phyloP scores from a whole-genome alignment of 2,329 filamentous ascomycete genomes.

The Colletotrichum caudatum region DNA sequence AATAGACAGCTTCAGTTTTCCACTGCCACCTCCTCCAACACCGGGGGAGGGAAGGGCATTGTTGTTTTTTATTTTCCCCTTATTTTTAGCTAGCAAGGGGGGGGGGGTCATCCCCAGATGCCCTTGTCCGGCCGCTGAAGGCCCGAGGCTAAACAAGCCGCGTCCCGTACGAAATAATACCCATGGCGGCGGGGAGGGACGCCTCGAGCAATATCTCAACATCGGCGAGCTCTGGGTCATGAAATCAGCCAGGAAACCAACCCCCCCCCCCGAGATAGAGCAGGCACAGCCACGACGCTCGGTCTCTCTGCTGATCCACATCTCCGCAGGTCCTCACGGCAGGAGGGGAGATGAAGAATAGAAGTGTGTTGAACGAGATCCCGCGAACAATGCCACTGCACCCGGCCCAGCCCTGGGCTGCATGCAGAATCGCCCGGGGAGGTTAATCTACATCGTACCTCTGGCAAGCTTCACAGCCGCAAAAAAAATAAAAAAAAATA shows the following conservation, averaged over 20 bases:
- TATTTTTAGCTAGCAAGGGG: too few relatives aligned
- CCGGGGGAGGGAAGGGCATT: background rate
- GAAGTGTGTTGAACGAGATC: background rate
- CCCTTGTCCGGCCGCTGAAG: background rate
- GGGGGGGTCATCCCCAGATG: background rate
- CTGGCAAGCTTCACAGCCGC: conserved; percentile 23
- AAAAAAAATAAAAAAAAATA: too few relatives aligned
- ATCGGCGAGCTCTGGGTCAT: conserved; percentile 28
- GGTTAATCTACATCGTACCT: background rate
- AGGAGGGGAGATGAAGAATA: background rate
- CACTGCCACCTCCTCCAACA: conserved; percentile 35
- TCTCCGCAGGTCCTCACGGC: conserved; percentile 10
- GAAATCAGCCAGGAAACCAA: conserved; percentile 30
- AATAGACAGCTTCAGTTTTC: conserved; percentile 12
- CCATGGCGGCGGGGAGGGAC: background rate
- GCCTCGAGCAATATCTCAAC: conserved; percentile 18
- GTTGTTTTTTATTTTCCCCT: too few relatives aligned
- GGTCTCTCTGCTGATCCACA: background rate
- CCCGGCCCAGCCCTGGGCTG: background rate
- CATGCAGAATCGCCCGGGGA: conserved; percentile 26
- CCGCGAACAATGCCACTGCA: background rate
- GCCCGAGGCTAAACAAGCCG: background rate
- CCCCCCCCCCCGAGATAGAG: conserved; percentile 1
- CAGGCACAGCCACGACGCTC: background rate
- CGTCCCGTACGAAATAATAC: background rate